Evolutionary conservation across 1,139 yeast species (phyloP).

Genomic region (Lodderomyces theae): DNA sequence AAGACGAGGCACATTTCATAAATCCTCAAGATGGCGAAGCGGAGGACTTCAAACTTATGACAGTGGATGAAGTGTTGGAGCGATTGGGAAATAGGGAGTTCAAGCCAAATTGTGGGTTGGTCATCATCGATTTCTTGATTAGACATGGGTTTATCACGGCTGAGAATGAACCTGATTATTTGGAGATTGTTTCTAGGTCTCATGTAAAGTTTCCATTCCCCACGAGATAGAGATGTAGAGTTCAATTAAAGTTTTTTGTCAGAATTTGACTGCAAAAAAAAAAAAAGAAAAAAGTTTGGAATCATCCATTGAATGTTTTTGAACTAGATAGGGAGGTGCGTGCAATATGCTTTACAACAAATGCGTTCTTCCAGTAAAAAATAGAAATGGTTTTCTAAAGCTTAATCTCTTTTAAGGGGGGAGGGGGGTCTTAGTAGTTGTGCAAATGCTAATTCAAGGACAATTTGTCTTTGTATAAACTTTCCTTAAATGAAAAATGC

Average conservation of each 20-base stretch:
- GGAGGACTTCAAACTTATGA: conserved; percentile 63
- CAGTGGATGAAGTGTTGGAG: conserved; percentile 51
- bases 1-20: conserved; percentile 50
- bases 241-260: background rate
- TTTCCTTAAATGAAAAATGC: background rate
- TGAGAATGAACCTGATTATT: conserved; percentile 60
- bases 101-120: conserved; percentile 86
- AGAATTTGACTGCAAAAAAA: too few relatives aligned
- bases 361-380: too few relatives aligned
- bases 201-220: conserved; percentile 80
- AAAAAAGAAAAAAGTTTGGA: too few relatives aligned
- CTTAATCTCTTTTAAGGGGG: too few relatives aligned
- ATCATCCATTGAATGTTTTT: too few relatives aligned
- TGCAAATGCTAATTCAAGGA: too few relatives aligned
- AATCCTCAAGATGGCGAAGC: conserved; percentile 86
- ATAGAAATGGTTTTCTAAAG: too few relatives aligned
- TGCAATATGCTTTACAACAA: too few relatives aligned
- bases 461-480: too few relatives aligned
- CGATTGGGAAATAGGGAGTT: conserved; percentile 56
- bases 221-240: conserved; percentile 16
- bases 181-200: conserved; percentile 53
- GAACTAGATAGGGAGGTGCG: too few relatives aligned
- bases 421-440: too few relatives aligned
- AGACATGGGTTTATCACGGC: conserved; percentile 71
- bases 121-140: conserved; percentile 77